Percentiles rank a stretch among this genome's conserved stretches.
Conservation (phyloP, 108 stramenopile species). For the Discostella pseudostelligera region DNA sequence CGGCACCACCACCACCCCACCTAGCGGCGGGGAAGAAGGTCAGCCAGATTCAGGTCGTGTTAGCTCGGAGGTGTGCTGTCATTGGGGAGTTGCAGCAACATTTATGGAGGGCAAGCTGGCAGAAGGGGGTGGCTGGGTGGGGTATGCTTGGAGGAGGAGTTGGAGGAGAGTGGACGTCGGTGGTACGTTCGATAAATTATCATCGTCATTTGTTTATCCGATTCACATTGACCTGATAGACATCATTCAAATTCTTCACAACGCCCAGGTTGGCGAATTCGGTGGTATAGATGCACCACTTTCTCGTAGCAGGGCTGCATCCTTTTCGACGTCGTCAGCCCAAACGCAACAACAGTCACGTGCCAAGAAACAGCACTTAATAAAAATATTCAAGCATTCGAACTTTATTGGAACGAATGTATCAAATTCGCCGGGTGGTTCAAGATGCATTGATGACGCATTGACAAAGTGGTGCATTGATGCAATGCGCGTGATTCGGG, state of each 20-base stretch:
- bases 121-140: constrained; percentile 81
- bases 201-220: neutral
- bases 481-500: constrained; percentile 70
- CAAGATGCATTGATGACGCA: constrained; percentile 69
- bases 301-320: neutral
- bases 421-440: constrained; percentile 57
- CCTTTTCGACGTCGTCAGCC: neutral
- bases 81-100: constrained; percentile 86
- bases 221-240: no score
- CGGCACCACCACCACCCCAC: no score
- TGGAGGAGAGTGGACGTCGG: constrained; percentile 73
- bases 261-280: constrained; percentile 4
- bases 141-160: constrained; percentile 73
- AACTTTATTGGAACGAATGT: constrained; percentile 38
- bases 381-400: constrained; percentile 40
- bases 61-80: constrained; percentile 70
- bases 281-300: neutral
- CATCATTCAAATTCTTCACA: no score
- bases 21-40: constrained; percentile 64
- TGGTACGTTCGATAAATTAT: constrained; percentile 30
- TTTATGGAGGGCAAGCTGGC: constrained; percentile 73
- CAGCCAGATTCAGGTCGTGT: constrained; percentile 81
- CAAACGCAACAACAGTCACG: constrained; percentile 4
- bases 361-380: no score
- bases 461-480: constrained; percentile 80